Conservation (phyloP, 2,329 filamentous ascomycete species). For the Escovopsis sp. region DNA sequence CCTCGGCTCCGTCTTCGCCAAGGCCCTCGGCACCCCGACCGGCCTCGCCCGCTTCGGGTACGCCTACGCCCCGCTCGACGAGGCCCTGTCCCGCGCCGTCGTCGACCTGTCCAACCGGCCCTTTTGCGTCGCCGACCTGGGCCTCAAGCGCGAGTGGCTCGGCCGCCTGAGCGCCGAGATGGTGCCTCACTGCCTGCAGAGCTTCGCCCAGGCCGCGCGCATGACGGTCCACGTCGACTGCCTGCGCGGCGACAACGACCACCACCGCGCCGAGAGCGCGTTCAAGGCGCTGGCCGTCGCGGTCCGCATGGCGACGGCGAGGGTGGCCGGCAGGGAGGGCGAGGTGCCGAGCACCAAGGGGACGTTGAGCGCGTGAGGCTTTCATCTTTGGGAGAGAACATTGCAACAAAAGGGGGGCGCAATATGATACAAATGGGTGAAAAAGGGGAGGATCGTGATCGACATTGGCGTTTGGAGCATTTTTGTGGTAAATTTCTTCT, state of each 20-base stretch:
- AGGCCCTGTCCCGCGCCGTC: conserved; percentile 84
- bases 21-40: conserved; percentile 59
- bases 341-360: conserved; percentile 96
- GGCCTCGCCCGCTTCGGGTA: conserved; percentile 84
- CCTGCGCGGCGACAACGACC: conserved; percentile 81
- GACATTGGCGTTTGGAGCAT: too few species aligned
- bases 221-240: conserved; percentile 95
- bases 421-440: too few species aligned
- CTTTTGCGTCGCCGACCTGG: conserved; percentile 69
- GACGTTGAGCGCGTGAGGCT: conserved; percentile 48
- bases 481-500: too few species aligned
- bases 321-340: conserved; percentile 66
- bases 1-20: conserved; percentile 71
- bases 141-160: conserved; percentile 80
- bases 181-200: conserved; percentile 90
- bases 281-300: conserved; percentile 94
- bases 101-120: conserved; percentile 91
- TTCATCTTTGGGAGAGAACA: too few species aligned
- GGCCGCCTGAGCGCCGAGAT: conserved; percentile 90
- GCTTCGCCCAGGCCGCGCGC: conserved; percentile 79
- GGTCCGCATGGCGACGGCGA: conserved; percentile 58
- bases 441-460: too few species aligned
- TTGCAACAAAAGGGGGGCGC: too few species aligned
- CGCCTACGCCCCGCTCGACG: conserved; percentile 87
- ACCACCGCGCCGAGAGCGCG: conserved; percentile 89